Conservation (phyloP, 352 stramenopile genomes). For the Globisporangium spiculum region DNA sequence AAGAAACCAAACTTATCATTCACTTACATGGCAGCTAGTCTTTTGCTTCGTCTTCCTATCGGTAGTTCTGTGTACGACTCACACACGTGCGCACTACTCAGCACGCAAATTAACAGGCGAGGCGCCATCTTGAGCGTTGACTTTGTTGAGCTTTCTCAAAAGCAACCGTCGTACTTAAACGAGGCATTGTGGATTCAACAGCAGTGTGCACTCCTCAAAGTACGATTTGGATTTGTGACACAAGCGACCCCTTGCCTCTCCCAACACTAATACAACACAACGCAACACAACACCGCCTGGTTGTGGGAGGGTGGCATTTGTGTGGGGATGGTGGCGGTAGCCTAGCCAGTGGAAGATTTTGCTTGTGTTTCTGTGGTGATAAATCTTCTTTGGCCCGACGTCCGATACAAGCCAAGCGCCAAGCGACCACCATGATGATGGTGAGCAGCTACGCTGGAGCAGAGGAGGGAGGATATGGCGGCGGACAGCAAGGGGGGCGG, state of each 20-base stretch:
- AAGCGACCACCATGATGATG: constrained; percentile 52
- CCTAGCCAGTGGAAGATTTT: constrained; percentile 15
- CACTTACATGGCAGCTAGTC: too few relatives aligned
- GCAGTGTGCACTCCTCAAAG: background rate
- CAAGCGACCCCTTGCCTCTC: background rate
- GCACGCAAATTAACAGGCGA: background rate
- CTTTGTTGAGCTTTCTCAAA: background rate
- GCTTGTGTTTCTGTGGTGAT: constrained; percentile 18
- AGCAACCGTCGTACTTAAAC: background rate
- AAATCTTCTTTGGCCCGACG: constrained; percentile 17
- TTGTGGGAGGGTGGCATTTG: background rate
- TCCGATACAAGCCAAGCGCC: background rate
- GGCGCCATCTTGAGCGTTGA: background rate
- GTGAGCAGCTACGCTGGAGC: constrained; percentile 15
- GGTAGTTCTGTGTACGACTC: background rate
- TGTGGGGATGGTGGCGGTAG: constrained; percentile 11
- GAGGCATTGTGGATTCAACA: background rate
- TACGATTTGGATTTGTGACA: background rate
- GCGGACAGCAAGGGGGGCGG: background rate
- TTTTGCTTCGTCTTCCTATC: too few relatives aligned
- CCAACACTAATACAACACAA: background rate
- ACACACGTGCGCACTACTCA: background rate
- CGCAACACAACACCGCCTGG: background rate
- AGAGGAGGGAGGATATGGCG: background rate
- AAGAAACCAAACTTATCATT: too few relatives aligned